Percentiles rank a stretch among this genome's conserved stretches.
Conservation (phyloP, 2,329 filamentous ascomycete species). For the Aureobasidium vineae region DNA sequence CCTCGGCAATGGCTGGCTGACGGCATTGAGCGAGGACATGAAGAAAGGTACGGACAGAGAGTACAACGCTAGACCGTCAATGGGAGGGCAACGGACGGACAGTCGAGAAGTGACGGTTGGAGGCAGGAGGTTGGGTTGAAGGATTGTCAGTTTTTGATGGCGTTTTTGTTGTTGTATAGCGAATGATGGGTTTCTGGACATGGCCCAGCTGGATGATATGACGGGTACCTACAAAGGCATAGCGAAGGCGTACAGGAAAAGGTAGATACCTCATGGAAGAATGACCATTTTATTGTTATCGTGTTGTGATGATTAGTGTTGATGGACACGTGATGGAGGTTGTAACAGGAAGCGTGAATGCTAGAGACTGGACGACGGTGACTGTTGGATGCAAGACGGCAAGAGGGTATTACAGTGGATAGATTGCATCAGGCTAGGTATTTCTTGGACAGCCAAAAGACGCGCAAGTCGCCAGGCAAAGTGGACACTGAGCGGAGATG, state of each 20-base stretch:
- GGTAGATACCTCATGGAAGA: conserved; percentile 22
- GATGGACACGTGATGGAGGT: conserved; percentile 4
- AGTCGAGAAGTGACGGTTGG: conserved; percentile 36
- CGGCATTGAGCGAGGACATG: conserved; percentile 73
- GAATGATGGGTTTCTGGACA: conserved; percentile 12
- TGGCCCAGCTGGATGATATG: conserved; percentile 6
- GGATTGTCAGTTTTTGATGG: neutral
- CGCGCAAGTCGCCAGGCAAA: neutral
- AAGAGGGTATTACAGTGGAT: neutral
- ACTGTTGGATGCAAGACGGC: neutral
- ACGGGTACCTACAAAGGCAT: conserved; percentile 10
- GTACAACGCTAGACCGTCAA: conserved; percentile 16
- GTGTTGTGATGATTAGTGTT: neutral
- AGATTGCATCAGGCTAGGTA: neutral
- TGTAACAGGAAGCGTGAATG: neutral
- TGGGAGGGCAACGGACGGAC: conserved; percentile 32
- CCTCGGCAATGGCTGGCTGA: conserved; percentile 84
- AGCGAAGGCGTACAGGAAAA: conserved; percentile 21
- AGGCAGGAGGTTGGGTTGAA: conserved; percentile 38
- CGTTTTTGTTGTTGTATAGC: conserved; percentile 21
- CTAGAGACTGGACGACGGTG: no score
- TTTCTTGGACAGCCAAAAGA: conserved; percentile 1
- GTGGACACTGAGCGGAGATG: neutral
- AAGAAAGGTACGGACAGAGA: conserved; percentile 19
- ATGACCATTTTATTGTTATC: conserved; percentile 10